These are phyloP conservation scores for Pseudopithomyces chartarum DNA, from an alignment of 2,329 filamentous ascomycete genomes.

Conservation along the genomic window DNA sequence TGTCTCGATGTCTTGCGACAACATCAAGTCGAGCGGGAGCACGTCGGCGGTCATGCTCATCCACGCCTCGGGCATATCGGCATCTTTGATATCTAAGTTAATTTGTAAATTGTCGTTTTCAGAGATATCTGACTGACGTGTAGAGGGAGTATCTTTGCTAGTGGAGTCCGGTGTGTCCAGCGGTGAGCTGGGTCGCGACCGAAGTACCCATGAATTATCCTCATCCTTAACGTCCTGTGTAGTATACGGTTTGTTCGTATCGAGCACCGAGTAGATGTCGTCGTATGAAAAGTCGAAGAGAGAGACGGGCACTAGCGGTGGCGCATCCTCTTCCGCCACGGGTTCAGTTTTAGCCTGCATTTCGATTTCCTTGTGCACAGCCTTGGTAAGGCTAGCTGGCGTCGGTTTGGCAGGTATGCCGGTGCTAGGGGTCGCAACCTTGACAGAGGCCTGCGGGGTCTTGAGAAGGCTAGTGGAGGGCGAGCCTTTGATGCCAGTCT, in stretches of 20 bases:
- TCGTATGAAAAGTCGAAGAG: slow-evolving; percentile 41
- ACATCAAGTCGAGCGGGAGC: slow-evolving; percentile 36
- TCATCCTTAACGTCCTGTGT: slow-evolving; percentile 42
- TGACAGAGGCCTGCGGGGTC: slow-evolving; percentile 41
- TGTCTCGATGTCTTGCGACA: slow-evolving; percentile 37
- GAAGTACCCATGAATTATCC: slow-evolving; percentile 38
- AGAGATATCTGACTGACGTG: slow-evolving; percentile 49
- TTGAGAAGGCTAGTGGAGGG: slow-evolving; percentile 45
- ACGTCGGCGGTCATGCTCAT: slow-evolving; percentile 28
- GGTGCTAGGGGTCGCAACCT: slow-evolving; percentile 41
- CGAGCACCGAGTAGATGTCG: slow-evolving; percentile 38
- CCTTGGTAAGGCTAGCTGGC: slow-evolving; percentile 31
- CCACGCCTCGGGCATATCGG: slow-evolving; percentile 41
- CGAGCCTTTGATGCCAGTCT: slow-evolving; percentile 44
- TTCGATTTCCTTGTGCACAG: slow-evolving; percentile 31
- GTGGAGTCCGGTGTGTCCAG: slow-evolving; percentile 42
- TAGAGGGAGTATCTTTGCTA: slow-evolving; percentile 44
- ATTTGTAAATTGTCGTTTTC: slow-evolving; percentile 49
- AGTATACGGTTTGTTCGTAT: slow-evolving; percentile 37
- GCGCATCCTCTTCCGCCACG: slow-evolving; percentile 26
- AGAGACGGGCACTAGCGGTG: slow-evolving; percentile 31
- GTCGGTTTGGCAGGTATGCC: slow-evolving; percentile 39
- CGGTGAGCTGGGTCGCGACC: slow-evolving; percentile 39
- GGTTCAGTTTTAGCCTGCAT: slow-evolving; percentile 20
- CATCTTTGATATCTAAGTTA: slow-evolving; percentile 43